phyloP scores from a whole-genome alignment of 129 eudicot genomes.

The Daucus carota region DNA sequence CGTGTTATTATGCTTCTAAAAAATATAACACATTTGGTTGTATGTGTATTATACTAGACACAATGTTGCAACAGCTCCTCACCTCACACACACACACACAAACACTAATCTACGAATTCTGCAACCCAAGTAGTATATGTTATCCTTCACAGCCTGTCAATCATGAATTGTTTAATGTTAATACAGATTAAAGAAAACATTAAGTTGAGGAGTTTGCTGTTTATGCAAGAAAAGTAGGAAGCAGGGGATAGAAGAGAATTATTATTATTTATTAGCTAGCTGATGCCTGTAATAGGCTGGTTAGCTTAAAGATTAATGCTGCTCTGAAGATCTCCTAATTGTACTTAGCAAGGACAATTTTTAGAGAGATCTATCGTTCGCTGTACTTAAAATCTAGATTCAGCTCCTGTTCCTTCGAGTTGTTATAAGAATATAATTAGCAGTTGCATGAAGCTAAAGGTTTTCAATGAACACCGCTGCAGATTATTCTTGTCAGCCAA shows the following conservation, averaged over 20 bases:
- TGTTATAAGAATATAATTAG: slow-evolving; percentile 3
- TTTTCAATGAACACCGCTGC: slow-evolving; percentile 13
- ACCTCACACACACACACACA: background rate
- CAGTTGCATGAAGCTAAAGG: slow-evolving; percentile 17
- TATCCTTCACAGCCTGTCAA: slow-evolving; percentile 35
- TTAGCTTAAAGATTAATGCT: background rate
- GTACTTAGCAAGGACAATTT: background rate
- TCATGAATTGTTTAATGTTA: slow-evolving; percentile 21
- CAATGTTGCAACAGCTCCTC: slow-evolving; percentile 1
- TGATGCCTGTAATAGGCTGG: background rate
- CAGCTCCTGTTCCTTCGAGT: background rate
- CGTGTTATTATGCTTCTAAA: background rate
- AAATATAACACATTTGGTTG: background rate
- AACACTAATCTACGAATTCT: background rate
- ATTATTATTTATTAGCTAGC: background rate
- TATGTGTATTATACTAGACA: background rate
- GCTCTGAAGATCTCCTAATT: background rate
- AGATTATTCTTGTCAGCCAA: slow-evolving; percentile 6
- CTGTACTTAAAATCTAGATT: background rate
- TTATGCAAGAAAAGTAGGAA: slow-evolving; percentile 14
- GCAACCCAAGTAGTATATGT: background rate
- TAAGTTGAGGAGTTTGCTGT: slow-evolving; percentile 8
- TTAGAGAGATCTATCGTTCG: background rate
- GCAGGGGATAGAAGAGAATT: background rate
- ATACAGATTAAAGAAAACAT: background rate